phyloP scores from a whole-genome alignment of 1,284 basidiomycete genomes.

The Boletus smithii region DNA sequence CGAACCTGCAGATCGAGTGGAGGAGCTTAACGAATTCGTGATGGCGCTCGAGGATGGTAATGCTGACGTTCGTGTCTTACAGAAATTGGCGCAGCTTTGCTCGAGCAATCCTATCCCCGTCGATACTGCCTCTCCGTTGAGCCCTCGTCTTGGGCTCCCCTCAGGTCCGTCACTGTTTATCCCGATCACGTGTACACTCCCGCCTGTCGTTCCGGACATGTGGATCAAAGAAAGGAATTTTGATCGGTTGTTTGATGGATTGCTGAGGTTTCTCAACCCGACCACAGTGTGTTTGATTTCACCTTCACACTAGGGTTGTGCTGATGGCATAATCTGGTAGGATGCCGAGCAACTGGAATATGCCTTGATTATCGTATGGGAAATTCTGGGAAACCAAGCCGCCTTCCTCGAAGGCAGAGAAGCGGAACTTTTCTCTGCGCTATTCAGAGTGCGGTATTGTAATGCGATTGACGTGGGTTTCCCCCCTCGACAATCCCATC shows the following conservation, averaged over 20 bases:
- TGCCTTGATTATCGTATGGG: slow-evolving; percentile 72
- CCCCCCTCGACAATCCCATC: slow-evolving; percentile 2
- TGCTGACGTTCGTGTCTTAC: slow-evolving; percentile 50
- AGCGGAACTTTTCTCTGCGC: slow-evolving; percentile 60
- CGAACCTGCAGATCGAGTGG: slow-evolving; percentile 38
- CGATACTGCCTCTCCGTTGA: slow-evolving; percentile 41
- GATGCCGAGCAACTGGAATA: slow-evolving; percentile 63
- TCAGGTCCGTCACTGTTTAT: slow-evolving; percentile 51
- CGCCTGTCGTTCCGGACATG: slow-evolving; percentile 47
- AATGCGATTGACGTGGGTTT: slow-evolving; percentile 60
- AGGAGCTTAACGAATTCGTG: slow-evolving; percentile 54
- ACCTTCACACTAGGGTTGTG: not conserved
- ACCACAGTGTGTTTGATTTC: slow-evolving; percentile 44
- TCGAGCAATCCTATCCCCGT: slow-evolving; percentile 52
- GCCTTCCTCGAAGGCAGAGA: slow-evolving; percentile 69
- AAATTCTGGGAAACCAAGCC: slow-evolving; percentile 67
- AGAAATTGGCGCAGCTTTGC: slow-evolving; percentile 61
- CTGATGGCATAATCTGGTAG: slow-evolving; percentile 37
- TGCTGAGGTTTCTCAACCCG: slow-evolving; percentile 58
- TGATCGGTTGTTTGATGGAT: slow-evolving; percentile 58
- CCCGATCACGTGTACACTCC: slow-evolving; percentile 38
- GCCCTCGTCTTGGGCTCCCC: slow-evolving; percentile 40
- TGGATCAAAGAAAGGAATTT: slow-evolving; percentile 69
- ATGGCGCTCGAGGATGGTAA: slow-evolving; percentile 49
- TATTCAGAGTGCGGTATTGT: slow-evolving; percentile 64